Conservation (phyloP, 768 basidiomycete species). For the Ramaria sp. region DNA sequence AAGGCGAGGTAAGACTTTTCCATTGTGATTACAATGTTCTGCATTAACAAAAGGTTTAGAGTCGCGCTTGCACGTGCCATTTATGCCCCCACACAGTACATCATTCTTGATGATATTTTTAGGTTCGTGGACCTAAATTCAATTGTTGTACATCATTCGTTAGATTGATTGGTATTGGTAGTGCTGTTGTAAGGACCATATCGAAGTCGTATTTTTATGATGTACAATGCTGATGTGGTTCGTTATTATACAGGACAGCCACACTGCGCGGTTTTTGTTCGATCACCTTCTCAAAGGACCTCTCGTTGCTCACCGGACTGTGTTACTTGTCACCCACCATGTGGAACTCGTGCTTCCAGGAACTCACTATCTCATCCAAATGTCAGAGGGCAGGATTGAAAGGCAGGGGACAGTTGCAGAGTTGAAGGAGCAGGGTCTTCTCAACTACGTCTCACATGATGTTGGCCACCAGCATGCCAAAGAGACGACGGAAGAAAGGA, state of each 20-base stretch:
- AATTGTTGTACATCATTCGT: slow-evolving; percentile 19
- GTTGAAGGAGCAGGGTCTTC: slow-evolving; percentile 44
- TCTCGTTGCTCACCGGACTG: slow-evolving; percentile 55
- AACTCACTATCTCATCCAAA: slow-evolving; percentile 60
- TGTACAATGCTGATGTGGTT: neutral
- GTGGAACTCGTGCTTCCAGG: slow-evolving; percentile 73
- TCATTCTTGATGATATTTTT: slow-evolving; percentile 8
- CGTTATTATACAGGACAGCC: slow-evolving; percentile 39
- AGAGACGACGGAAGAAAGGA: slow-evolving; percentile 20
- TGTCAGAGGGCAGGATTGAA: slow-evolving; percentile 76
- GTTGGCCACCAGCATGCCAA: neutral
- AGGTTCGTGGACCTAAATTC: neutral
- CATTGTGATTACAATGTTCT: neutral
- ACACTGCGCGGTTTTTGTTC: slow-evolving; percentile 52
- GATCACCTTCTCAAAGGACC: slow-evolving; percentile 58
- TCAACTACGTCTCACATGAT: slow-evolving; percentile 38
- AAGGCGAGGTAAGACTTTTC: slow-evolving; percentile 48
- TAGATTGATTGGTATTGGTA: slow-evolving; percentile 31
- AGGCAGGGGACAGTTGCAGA: slow-evolving; percentile 60
- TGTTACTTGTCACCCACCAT: slow-evolving; percentile 67
- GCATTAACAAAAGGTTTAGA: slow-evolving; percentile 22
- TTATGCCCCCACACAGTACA: slow-evolving; percentile 48
- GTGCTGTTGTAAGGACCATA: slow-evolving; percentile 53
- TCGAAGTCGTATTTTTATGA: too few species aligned
- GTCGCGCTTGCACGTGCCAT: slow-evolving; percentile 78